Evolutionary conservation across 176 grass and related monocot species (phyloP).

Genomic region (Lolium multiflorum): DNA sequence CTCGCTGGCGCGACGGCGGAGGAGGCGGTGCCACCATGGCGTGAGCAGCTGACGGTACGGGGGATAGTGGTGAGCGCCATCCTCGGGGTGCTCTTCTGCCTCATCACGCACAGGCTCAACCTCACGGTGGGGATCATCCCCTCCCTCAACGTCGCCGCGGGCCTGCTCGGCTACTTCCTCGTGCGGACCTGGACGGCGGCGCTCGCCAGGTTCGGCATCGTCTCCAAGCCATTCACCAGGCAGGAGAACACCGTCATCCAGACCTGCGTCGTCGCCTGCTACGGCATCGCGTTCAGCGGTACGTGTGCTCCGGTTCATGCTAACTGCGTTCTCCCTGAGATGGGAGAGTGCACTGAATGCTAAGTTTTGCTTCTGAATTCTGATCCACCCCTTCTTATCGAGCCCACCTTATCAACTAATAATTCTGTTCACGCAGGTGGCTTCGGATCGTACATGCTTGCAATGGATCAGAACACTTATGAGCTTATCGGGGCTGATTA

Average conservation of each 20-base stretch:
- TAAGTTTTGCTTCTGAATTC: not conserved
- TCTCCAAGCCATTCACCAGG: not conserved
- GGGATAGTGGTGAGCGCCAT: too few relatives aligned
- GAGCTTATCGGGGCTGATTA: slow-evolving; percentile 90
- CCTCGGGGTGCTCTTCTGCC: too few relatives aligned
- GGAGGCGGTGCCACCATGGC: too few relatives aligned
- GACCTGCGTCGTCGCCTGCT: slow-evolving; percentile 91
- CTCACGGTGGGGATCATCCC: too few relatives aligned
- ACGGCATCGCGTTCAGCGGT: slow-evolving; percentile 82
- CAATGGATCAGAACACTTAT: slow-evolving; percentile 90
- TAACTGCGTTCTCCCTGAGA: not conserved
- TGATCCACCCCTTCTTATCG: not conserved
- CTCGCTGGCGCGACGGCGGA: too few relatives aligned
- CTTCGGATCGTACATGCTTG: slow-evolving; percentile 84
- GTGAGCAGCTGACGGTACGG: too few relatives aligned
- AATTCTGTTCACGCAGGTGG: slow-evolving; percentile 64
- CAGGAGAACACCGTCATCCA: slow-evolving; percentile 63
- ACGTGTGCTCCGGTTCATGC: not conserved
- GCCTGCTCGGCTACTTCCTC: too few relatives aligned
- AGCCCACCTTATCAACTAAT: not conserved
- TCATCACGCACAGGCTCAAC: too few relatives aligned
- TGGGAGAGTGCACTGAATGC: not conserved
- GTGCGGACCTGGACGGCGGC: too few relatives aligned
- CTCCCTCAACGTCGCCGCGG: too few relatives aligned
- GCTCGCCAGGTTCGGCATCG: too few relatives aligned